These are phyloP conservation scores for Penicillium hesseltinei DNA, from an alignment of 2,329 filamentous ascomycete genomes.

Conservation along the genomic window DNA sequence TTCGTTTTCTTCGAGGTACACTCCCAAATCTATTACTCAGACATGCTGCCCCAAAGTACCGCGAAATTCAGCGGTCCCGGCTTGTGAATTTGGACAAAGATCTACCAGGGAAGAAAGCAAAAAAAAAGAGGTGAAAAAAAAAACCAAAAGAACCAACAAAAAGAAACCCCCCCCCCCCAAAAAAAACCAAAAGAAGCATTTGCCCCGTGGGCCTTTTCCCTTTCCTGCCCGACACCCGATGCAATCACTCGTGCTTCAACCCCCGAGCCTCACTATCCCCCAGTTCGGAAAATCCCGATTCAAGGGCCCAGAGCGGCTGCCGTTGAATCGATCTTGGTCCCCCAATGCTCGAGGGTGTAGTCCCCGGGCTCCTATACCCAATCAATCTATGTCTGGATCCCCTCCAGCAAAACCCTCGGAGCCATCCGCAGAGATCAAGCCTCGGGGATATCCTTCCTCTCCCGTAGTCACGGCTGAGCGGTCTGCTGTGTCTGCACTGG, in stretches of 20 bases:
- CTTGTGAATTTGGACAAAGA: conserved; percentile 23
- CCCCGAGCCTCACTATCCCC: conserved; percentile 36
- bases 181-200: conserved; percentile 2
- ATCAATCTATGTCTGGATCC: conserved; percentile 47
- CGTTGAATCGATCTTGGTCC: conserved; percentile 35
- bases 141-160: neutral
- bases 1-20: conserved; percentile 1
- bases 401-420: conserved; percentile 40
- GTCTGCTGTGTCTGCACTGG: conserved; percentile 8
- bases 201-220: conserved; percentile 16
- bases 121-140: neutral
- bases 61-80: conserved; percentile 21
- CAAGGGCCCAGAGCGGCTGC: conserved; percentile 35
- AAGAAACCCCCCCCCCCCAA: neutral
- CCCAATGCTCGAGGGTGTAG: conserved; percentile 41
- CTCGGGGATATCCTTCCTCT: conserved; percentile 28
- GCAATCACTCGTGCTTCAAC: conserved; percentile 44
- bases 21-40: conserved; percentile 18
- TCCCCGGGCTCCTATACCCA: conserved; percentile 39
- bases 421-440: conserved; percentile 36
- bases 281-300: conserved; percentile 40
- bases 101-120: neutral
- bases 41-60: conserved; percentile 31
- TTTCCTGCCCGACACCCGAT: conserved; percentile 30
- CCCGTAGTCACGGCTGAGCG: conserved; percentile 19